These are phyloP conservation scores for Beauveria pseudobassiana DNA, from an alignment of 2,329 filamentous ascomycete species.

Conservation along the genomic window DNA sequence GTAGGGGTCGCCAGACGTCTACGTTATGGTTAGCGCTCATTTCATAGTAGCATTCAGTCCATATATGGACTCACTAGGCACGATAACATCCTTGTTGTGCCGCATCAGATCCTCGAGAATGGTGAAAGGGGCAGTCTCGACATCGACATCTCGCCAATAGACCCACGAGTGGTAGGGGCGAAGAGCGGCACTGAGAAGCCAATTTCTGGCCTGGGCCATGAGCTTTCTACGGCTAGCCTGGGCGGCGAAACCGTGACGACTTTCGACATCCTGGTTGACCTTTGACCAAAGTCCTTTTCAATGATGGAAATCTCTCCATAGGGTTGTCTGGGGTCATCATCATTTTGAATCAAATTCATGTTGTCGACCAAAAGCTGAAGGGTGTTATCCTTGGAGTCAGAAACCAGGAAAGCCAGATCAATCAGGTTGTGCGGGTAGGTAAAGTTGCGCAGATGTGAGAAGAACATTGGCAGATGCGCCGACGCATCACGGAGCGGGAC, in stretches of 20 bases:
- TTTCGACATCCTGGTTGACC: slow-evolving; percentile 96
- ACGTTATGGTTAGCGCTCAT: slow-evolving; percentile 19
- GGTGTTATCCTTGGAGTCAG: slow-evolving; percentile 92
- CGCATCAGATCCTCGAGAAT: slow-evolving; percentile 97
- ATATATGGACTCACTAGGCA: slow-evolving; percentile 70
- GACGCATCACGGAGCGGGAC: slow-evolving; percentile 91
- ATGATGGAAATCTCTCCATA: slow-evolving; percentile 97
- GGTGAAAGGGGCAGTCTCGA: slow-evolving; percentile 93
- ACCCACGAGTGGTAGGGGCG: slow-evolving; percentile 97
- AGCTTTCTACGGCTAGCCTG: slow-evolving; percentile 90
- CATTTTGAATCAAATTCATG: slow-evolving; percentile 70
- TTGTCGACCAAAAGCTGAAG: slow-evolving; percentile 66
- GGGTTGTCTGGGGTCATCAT: slow-evolving; percentile 69
- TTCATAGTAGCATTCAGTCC: neutral
- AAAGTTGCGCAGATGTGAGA: slow-evolving; percentile 91
- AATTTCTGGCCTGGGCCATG: slow-evolving; percentile 97
- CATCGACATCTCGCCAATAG: slow-evolving; percentile 98
- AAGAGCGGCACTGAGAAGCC: slow-evolving; percentile 87
- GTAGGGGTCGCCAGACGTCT: slow-evolving; percentile 98
- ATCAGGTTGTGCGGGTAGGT: slow-evolving; percentile 97
- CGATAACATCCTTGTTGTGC: slow-evolving; percentile 97
- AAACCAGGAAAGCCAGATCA: slow-evolving; percentile 92
- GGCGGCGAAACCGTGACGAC: slow-evolving; percentile 91
- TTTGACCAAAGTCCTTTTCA: slow-evolving; percentile 97
- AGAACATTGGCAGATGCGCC: slow-evolving; percentile 93